Conservation (phyloP, 2,329 filamentous ascomycete genomes). For the Aspergillus sp. region DNA sequence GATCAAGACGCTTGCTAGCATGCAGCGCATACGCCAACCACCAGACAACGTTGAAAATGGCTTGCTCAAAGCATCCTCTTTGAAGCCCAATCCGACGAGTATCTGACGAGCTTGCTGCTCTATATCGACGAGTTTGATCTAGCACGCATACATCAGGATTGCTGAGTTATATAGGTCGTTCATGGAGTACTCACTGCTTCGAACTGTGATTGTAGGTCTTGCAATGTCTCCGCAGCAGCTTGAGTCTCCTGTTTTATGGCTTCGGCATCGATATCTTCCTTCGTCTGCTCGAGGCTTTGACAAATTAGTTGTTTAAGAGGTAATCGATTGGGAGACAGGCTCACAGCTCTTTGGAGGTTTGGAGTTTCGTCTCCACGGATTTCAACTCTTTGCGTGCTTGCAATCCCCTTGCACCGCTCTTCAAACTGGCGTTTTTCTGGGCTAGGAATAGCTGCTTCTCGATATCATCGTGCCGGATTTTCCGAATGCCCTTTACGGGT, state of each 20-base stretch:
- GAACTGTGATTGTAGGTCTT: conserved; percentile 66
- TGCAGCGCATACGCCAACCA: conserved; percentile 71
- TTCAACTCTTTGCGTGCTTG: conserved; percentile 74
- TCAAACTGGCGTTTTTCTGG: conserved; percentile 70
- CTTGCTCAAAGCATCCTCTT: conserved; percentile 59
- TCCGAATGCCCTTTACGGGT: conserved; percentile 61
- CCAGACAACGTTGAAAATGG: conserved; percentile 69
- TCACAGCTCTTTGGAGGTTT: conserved; percentile 56
- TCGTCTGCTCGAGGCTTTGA: conserved; percentile 49
- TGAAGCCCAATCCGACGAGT: conserved; percentile 70
- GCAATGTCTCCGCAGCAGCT: conserved; percentile 67
- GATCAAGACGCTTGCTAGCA: conserved; percentile 65
- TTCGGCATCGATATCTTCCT: conserved; percentile 57
- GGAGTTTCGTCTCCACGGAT: conserved; percentile 65
- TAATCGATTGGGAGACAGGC: conserved; percentile 14
- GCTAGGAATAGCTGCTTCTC: conserved; percentile 65
- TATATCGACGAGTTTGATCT: conserved; percentile 59
- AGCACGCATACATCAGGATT: neutral
- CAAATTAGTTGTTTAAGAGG: neutral
- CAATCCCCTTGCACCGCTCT: conserved; percentile 74
- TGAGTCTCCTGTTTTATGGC: conserved; percentile 65
- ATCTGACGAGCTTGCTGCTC: conserved; percentile 67
- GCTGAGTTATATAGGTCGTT: neutral
- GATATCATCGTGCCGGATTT: conserved; percentile 62
- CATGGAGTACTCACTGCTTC: conserved; percentile 54